Percentiles rank a stretch among this genome's conserved stretches.
Evolutionary conservation across 495 filamentous ascomycete genomes (phyloP).

Genomic region (Neurospora sp.): DNA sequence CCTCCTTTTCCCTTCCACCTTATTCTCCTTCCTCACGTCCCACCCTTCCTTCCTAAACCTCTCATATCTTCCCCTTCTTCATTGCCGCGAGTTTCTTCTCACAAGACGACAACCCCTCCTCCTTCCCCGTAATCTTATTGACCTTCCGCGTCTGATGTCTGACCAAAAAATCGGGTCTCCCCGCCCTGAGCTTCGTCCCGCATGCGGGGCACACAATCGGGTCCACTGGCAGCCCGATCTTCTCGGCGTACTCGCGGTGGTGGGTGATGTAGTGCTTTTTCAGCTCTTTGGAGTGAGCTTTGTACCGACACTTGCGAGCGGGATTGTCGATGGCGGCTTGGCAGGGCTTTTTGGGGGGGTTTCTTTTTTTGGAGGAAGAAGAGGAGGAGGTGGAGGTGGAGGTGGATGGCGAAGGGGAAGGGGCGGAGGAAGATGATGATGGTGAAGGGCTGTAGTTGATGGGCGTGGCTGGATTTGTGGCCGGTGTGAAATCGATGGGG

Average conservation of each 20-base stretch:
- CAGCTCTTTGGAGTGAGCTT: neutral
- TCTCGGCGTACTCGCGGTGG: neutral
- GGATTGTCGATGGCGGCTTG: too few species aligned
- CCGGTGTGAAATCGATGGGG: too few species aligned
- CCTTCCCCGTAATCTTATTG: too few species aligned
- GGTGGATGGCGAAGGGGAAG: neutral
- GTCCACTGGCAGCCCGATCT: neutral
- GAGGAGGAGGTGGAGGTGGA: neutral
- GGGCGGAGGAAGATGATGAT: neutral
- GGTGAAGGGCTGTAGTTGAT: too few species aligned
- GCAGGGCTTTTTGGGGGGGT: neutral
- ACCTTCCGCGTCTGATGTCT: too few species aligned
- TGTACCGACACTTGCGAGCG: accelerated
- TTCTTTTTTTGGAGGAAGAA: neutral
- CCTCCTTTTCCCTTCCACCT: neutral
- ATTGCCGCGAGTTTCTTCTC: neutral
- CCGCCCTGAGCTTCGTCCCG: neutral
- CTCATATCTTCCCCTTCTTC: too few species aligned
- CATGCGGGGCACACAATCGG: neutral
- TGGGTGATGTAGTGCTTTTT: neutral
- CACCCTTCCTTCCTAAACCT: too few species aligned
- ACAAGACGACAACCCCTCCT: too few species aligned
- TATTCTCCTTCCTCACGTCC: too few species aligned
- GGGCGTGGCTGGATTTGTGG: too few species aligned
- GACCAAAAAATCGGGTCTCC: neutral